These are phyloP conservation scores for Aphanomyces euteiches DNA, from an alignment of 352 stramenopile species.

Conservation along the genomic window DNA sequence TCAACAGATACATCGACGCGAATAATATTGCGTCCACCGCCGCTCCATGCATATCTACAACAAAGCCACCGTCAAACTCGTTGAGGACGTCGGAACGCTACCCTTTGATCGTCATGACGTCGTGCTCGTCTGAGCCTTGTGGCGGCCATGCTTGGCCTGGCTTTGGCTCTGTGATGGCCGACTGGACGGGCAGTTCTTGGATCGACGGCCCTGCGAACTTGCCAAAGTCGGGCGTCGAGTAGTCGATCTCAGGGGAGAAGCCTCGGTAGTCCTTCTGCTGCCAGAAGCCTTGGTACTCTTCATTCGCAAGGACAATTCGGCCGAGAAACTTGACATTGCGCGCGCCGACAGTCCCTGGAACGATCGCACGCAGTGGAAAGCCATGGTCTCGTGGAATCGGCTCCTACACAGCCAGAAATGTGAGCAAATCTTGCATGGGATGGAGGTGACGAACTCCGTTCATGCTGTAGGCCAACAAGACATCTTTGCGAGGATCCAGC, in stretches of 20 bases:
- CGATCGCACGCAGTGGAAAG: slow-evolving; percentile 94
- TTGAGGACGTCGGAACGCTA: slow-evolving; percentile 42
- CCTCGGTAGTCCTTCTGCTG: slow-evolving; percentile 91
- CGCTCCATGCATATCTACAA: slow-evolving; percentile 73
- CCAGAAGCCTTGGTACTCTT: slow-evolving; percentile 88
- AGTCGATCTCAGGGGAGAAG: slow-evolving; percentile 83
- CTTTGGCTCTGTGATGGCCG: slow-evolving; percentile 84
- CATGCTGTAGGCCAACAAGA: slow-evolving; percentile 98
- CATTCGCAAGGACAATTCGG: slow-evolving; percentile 79
- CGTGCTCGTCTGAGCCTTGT: slow-evolving; percentile 57
- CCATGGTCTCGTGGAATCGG: slow-evolving; percentile 93
- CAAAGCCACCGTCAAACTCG: not conserved
- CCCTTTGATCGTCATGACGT: slow-evolving; percentile 87
- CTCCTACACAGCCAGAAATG: slow-evolving; percentile 34
- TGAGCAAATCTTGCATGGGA: slow-evolving; percentile 7
- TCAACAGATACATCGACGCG: slow-evolving; percentile 95
- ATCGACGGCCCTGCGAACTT: slow-evolving; percentile 85
- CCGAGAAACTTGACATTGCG: slow-evolving; percentile 97
- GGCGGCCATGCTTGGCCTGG: slow-evolving; percentile 46
- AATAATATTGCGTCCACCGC: slow-evolving; percentile 93
- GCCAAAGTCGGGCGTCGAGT: slow-evolving; percentile 76
- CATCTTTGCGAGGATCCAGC: slow-evolving; percentile 91
- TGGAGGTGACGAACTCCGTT: slow-evolving; percentile 68
- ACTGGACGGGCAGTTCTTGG: slow-evolving; percentile 89
- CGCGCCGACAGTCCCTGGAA: slow-evolving; percentile 92